Conservation (phyloP, 495 filamentous ascomycete genomes). For the Trichoderma parareesei region DNA sequence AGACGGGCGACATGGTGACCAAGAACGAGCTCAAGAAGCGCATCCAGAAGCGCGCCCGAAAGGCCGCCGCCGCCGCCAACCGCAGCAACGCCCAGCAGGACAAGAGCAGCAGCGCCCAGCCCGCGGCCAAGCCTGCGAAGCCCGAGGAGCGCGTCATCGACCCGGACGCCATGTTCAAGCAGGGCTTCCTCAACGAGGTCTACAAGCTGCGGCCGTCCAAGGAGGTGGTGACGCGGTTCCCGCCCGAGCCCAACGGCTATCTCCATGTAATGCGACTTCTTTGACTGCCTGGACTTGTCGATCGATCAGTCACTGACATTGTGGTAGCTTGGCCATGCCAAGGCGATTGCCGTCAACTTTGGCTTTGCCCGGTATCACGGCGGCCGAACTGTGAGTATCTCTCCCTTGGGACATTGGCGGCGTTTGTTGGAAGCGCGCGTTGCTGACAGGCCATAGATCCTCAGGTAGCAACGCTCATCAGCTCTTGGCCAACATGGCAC, state of each 20-base stretch:
- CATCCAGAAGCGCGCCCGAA: conserved; percentile 52
- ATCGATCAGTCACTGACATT: conserved; percentile 28
- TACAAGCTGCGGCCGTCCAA: conserved; percentile 66
- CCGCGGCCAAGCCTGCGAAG: conserved; percentile 27
- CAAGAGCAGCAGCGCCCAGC: conserved; percentile 5
- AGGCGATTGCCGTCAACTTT: conserved; percentile 97
- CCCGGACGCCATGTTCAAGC: conserved; percentile 70
- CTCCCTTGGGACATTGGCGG: background rate
- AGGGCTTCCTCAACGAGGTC: conserved; percentile 73
- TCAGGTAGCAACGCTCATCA: too few relatives aligned
- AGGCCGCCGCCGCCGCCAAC: conserved; percentile 27
- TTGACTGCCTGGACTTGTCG: too few relatives aligned
- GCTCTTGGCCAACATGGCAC: background rate
- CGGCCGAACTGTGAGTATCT: conserved; percentile 41
- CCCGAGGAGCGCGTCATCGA: conserved; percentile 45
- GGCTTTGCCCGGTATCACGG: conserved; percentile 84
- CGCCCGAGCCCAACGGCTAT: conserved; percentile 79
- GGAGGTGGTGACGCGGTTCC: conserved; percentile 71
- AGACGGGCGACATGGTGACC: conserved; percentile 59
- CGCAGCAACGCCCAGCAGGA: conserved; percentile 39
- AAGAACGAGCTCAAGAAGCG: conserved; percentile 61
- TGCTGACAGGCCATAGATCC: background rate
- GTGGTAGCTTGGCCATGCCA: conserved; percentile 73
- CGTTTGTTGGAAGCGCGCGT: background rate
- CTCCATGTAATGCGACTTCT: conserved; percentile 64